Base-by-base conservation (phyloP, 2,329 filamentous ascomycete species). In the Chaetomium sp. region DNA sequence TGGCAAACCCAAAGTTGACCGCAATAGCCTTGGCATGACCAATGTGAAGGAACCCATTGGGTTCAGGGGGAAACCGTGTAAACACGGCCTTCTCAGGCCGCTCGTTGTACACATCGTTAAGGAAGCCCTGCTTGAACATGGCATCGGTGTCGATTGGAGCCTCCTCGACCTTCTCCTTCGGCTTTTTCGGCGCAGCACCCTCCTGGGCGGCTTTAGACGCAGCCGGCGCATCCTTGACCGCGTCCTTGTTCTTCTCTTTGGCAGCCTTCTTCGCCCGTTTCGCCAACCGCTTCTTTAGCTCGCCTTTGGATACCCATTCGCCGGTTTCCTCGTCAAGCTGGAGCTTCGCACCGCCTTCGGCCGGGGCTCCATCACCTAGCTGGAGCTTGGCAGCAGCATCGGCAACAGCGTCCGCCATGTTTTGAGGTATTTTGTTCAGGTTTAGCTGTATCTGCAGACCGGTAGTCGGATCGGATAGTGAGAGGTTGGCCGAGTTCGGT, bases 1-100 rank as follows among this genome's bases (percentile, higher is more conserved):
- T 84, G 11, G 94, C 92, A 69, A 96, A 97, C 6, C 92, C 92
- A 73, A 97, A 97, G 73, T 97, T 96, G 71, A 97, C 84, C 0
- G 90, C 87, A 70, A 97, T 96, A 27, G 94, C 92, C 75, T 97
- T 97, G 62, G 88, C 88, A 69, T 97, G 94, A 19, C 92, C 92
- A 64, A 97, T 88, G 68, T 96, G 91, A 8, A 96, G 80, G 69
- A 87, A 96, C 53, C 92, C 94, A 70, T 97, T 97, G 48, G 94
- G 94, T 72, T 92, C 88, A 19, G 88, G 88, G 2, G 88, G 88
- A 67, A 92, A 91, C 62, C 88, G 83, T 4, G 87, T 91, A 49
- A 86, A 71, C 19, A 86, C 83, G 11, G 76, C 73, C 62, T 79
- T 80, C 45, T 77, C 74, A 1, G 85, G 84, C 49, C 83, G 79